Percentiles rank a stretch among this genome's conserved stretches.
These are phyloP conservation scores for Pyrus betulifolia DNA, from an alignment of 306 rosid genomes.

Conservation along the genomic window DNA sequence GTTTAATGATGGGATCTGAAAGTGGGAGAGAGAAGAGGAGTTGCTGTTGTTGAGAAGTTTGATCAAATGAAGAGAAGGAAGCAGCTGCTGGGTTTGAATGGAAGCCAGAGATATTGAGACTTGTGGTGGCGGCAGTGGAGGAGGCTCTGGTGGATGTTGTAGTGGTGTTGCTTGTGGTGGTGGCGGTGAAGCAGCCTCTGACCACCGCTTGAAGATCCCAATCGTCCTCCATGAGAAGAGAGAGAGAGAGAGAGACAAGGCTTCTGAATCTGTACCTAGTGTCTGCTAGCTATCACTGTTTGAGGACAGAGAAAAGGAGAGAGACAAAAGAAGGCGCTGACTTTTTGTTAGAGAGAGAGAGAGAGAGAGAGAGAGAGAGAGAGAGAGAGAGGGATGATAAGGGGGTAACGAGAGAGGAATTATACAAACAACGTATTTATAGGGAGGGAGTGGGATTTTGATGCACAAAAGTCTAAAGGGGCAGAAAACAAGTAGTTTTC, in stretches of 20 bases:
- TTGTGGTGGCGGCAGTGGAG: background rate
- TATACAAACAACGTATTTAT: conserved; percentile 21
- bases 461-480: background rate
- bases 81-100: conserved; percentile 3
- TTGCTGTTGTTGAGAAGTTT: conserved; percentile 4
- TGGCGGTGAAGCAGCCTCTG: conserved; percentile 54
- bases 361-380: background rate
- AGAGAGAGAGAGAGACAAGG: conserved; percentile 12
- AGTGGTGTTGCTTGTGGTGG: conserved; percentile 13
- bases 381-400: conserved; percentile 6
- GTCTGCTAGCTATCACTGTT: conserved; percentile 12
- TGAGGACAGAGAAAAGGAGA: conserved; percentile 10
- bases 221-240: conserved; percentile 47
- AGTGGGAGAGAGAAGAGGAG: conserved; percentile 32
- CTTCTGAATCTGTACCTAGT: conserved; percentile 35
- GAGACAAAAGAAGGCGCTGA: conserved; percentile 60
- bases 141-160: background rate
- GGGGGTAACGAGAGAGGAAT: conserved; percentile 32
- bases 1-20: conserved; percentile 41
- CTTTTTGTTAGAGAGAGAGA: conserved; percentile 13
- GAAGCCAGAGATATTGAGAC: conserved; percentile 12
- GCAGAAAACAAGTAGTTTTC: background rate
- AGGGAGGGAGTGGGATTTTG: conserved; percentile 21
- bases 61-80: conserved; percentile 15
- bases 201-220: conserved; percentile 97